Percentiles rank a stretch among this genome's conserved stretches.
Evolutionary conservation across 73 alveolate genomes (phyloP).

Genomic region (Paramecium pentaurelia): DNA sequence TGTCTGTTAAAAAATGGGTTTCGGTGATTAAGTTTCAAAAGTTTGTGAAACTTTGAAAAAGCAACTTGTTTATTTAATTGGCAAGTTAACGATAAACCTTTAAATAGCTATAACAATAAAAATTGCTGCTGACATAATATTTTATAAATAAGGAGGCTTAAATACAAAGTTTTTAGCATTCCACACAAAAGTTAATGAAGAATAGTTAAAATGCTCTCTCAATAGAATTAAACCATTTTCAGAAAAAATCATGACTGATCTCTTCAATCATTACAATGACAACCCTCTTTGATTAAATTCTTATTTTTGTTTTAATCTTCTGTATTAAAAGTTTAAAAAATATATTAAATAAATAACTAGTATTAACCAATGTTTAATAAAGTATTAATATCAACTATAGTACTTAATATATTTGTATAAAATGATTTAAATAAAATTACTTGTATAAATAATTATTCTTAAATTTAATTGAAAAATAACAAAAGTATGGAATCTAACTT

Average conservation of each 20-base stretch:
- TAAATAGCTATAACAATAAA: neutral
- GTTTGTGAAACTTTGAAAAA: neutral
- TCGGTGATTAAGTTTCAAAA: neutral
- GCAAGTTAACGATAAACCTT: neutral
- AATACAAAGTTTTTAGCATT: conserved; percentile 3
- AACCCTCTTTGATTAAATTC: conserved; percentile 19
- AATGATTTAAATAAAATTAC: neutral
- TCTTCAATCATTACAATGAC: neutral
- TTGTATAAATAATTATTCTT: neutral
- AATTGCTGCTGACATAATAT: conserved; percentile 34
- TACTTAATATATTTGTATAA: neutral
- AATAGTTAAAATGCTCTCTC: neutral
- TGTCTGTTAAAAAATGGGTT: conserved; percentile 21
- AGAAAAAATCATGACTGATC: neutral
- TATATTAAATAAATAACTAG: neutral
- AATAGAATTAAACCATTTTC: conserved; percentile 28
- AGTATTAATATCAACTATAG: neutral
- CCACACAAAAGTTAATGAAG: conserved; percentile 30
- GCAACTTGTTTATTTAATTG: neutral
- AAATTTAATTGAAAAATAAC: neutral
- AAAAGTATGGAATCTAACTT: neutral
- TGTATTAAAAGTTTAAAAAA: neutral
- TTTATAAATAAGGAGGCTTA: conserved; percentile 11
- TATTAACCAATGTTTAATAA: neutral
- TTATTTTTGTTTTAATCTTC: neutral